phyloP scores from a whole-genome alignment of 2,329 filamentous ascomycete species.

The Paraphaeosphaeria sporulosa region DNA sequence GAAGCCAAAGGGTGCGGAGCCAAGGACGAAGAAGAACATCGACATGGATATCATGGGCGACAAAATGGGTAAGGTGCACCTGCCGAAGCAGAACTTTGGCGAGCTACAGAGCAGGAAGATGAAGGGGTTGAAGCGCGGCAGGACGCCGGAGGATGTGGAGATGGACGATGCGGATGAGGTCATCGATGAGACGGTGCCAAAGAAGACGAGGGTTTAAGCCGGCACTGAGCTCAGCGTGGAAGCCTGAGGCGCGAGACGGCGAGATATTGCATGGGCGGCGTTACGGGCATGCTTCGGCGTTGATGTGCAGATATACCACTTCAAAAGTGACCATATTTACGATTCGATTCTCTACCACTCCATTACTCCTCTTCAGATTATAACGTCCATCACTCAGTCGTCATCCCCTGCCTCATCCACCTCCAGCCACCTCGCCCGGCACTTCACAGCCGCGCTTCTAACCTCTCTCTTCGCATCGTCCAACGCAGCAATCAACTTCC shows the following conservation, averaged over 20 bases:
- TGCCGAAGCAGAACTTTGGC: constrained; percentile 87
- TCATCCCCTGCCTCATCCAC: constrained; percentile 68
- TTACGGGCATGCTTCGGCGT: constrained; percentile 33
- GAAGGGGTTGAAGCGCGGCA: constrained; percentile 93
- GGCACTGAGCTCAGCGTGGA: not conserved
- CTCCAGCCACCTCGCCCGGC: constrained; percentile 66
- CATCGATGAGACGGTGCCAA: constrained; percentile 32
- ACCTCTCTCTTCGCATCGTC: constrained; percentile 71
- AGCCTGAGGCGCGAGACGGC: not conserved
- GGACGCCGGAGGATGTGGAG: constrained; percentile 46
- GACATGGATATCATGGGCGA: constrained; percentile 90
- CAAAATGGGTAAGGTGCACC: constrained; percentile 92
- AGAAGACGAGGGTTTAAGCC: constrained; percentile 34
- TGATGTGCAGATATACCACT: constrained; percentile 35
- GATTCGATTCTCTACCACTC: not conserved
- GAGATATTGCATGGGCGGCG: constrained; percentile 39
- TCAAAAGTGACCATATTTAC: constrained; percentile 15
- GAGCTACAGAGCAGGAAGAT: constrained; percentile 96
- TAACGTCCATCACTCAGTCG: constrained; percentile 24
- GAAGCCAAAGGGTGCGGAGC: constrained; percentile 77
- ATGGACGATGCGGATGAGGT: constrained; percentile 36
- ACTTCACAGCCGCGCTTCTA: constrained; percentile 68
- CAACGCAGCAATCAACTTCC: constrained; percentile 61
- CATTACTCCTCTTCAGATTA: not conserved
- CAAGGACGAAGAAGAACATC: constrained; percentile 94